phyloP scores from a whole-genome alignment of 106 monocot genomes.

The Hemerocallis citrina region DNA sequence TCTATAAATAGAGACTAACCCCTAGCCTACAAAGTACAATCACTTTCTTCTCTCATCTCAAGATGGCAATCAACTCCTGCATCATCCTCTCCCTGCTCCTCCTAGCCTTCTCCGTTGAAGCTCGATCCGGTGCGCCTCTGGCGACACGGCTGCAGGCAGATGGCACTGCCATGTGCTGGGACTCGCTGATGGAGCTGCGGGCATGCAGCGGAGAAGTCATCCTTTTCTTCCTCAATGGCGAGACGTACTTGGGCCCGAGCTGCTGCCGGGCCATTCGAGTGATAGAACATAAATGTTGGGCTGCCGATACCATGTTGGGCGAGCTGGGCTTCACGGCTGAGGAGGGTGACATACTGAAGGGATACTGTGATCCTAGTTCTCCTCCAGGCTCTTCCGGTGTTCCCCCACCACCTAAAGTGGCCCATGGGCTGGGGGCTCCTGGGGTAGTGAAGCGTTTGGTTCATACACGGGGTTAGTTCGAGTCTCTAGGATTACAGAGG shows the following conservation, averaged over 20 bases:
- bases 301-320: constrained; percentile 48
- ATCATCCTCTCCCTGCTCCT: too few species aligned
- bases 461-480: too few species aligned
- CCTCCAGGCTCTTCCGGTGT: background rate
- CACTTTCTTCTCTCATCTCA: too few species aligned
- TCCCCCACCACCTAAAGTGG: background rate
- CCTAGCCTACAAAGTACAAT: too few species aligned
- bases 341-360: constrained; percentile 48
- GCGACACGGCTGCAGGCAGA: constrained; percentile 15
- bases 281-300: constrained; percentile 65
- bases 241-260: constrained; percentile 51
- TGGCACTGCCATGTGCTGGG: constrained; percentile 38
- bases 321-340: constrained; percentile 53
- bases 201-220: constrained; percentile 64
- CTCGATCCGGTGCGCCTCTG: background rate
- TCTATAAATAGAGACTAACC: too few species aligned
- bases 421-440: too few species aligned
- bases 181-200: constrained; percentile 38
- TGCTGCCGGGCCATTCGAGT: constrained; percentile 57
- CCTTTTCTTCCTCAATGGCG: constrained; percentile 84
- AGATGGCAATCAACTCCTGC: too few species aligned
- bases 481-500: too few species aligned
- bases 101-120: too few species aligned
- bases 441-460: too few species aligned
- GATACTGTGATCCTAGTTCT: constrained; percentile 60